Evolutionary conservation across 129 eudicot genomes (phyloP), one percentile per base, ranked within the genome.

Genomic region (Helichrysum umbraculigerum): DNA sequence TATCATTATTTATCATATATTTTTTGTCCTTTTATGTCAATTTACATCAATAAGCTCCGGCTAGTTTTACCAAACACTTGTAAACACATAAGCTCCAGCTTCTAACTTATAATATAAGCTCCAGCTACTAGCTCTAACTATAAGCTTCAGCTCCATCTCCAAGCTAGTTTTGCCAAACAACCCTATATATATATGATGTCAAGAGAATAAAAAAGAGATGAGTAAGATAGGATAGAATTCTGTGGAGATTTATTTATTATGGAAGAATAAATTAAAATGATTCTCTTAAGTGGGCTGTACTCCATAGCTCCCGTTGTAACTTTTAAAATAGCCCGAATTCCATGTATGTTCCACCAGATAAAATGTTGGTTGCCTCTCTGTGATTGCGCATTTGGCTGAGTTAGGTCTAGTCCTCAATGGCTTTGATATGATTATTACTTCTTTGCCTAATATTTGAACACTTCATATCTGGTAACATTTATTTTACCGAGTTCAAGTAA

Each of bases 191-290:
- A 7, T 57, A 56, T 12, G 10, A 1, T 57, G 44, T 70, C 17
- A 70, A 39, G 74, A 42, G 69, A 59, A 69, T 69, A 61, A 41
- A 57, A 10, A 28, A 68, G 47, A 7, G 32, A 68, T 39, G 68
- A 41, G 51, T 47, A 37, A 57, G 56, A 67, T 50, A 68, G 81
- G 47, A 41, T 77, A 41, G 60, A 68, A 39, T 56, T 58, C 19
- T 30, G 65, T 19, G 30, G 19, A 42, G 54, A 20, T 47, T 60
- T 61, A 15, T 78, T 71, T 69, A 42, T 42, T 14, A 61, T 41
- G 29, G 76, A 32, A 60, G 47, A 59, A 7, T 28, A 29, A 56
- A 19, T 70, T 12, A 56, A 56, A 12, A 3, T 62, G 51, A 47
- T 10, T 7, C 21, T 17, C 21, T 21, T 29, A 1, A 66, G 51